A percentile compares a stretch with the other conserved stretches of the same genome.
phyloP scores from a whole-genome alignment of 331 rosid species.

The Telfairia occidentalis region DNA sequence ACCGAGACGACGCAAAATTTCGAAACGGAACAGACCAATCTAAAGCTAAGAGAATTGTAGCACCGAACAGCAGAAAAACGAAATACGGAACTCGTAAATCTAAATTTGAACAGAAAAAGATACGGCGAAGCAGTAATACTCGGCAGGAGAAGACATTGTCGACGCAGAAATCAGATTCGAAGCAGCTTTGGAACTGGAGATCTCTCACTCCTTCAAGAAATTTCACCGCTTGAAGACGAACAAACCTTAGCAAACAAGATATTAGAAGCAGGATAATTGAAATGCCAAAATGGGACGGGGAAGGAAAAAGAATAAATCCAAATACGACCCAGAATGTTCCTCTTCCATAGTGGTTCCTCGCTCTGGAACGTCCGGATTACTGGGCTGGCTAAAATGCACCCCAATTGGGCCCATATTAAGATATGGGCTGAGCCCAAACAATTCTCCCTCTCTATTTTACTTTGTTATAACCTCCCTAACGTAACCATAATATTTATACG shows the following conservation, averaged over 20 bases:
- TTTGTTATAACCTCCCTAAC: too few species aligned
- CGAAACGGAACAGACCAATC: background rate
- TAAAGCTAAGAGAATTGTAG: background rate
- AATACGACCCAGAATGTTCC: background rate
- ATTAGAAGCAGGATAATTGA: background rate
- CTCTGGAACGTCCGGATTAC: background rate
- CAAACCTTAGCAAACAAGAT: background rate
- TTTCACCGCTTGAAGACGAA: background rate
- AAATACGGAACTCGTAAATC: background rate
- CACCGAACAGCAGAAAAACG: background rate
- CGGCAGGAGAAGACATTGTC: conserved; percentile 87
- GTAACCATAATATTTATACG: too few species aligned
- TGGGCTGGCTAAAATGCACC: background rate
- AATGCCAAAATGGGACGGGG: background rate
- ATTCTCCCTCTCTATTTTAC: too few species aligned
- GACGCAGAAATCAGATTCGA: conserved; percentile 20
- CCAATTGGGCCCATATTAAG: background rate
- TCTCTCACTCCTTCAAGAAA: background rate
- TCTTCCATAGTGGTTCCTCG: background rate
- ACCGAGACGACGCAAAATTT: background rate
- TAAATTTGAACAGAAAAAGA: background rate
- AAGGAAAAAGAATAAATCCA: background rate
- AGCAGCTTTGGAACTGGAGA: background rate
- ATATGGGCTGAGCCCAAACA: background rate
- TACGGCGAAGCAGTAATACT: conserved; percentile 36